Base-by-base conservation (phyloP, 2,329 filamentous ascomycete species). In the Apiospora rasikravindrae region DNA sequence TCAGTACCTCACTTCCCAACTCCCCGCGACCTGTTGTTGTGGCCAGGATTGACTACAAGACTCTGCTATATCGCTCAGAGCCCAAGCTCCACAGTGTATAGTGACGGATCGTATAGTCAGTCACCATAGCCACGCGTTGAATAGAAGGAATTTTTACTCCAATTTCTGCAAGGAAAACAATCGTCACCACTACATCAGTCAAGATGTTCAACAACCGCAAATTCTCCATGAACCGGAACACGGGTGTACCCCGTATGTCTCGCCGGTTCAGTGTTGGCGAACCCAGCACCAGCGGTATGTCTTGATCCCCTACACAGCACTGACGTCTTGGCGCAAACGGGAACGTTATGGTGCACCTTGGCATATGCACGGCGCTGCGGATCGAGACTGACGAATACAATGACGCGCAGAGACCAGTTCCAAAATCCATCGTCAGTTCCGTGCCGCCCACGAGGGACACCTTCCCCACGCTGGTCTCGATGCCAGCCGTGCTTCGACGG, bases 401-500 rank as follows among this genome's bases (percentile, higher is more conserved):
- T 5, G 29, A 68, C n/a, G 24, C 42, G 8, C 81, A 97, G 94
- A 98, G 86, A 88, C 91, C 76, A 90, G 89, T 79, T 97, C 94
- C 78, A 92, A 93, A 81, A 93, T 95, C 80, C 95, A 98, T 83
- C 90, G 92, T 75, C 93, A 97, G 81, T 98, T 98, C 85, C 93
- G 95, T 78, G 90, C 91, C 80, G 94, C 94, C 75, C 95, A 98
- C 83, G 94, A 96, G 83, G 95, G 95, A 73, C 95, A 97, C 85
- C 91, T 94, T 81, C 92, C 94, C 67, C 95, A 98, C 82, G 94
- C 95, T 73, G 96, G 95, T 77, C 92, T 98, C 76, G 95, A 98
- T 80, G 93, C 94, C 71, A 93, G 91, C 73, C 91, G 95, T 82
- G 93, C 94, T 64, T 97, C 94, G 22, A 98, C 96, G 19, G 96